A percentile compares a stretch with the other conserved stretches of the same genome.
phyloP scores from a whole-genome alignment of 768 basidiomycete genomes.

The Leucosporidium yakuticum region DNA sequence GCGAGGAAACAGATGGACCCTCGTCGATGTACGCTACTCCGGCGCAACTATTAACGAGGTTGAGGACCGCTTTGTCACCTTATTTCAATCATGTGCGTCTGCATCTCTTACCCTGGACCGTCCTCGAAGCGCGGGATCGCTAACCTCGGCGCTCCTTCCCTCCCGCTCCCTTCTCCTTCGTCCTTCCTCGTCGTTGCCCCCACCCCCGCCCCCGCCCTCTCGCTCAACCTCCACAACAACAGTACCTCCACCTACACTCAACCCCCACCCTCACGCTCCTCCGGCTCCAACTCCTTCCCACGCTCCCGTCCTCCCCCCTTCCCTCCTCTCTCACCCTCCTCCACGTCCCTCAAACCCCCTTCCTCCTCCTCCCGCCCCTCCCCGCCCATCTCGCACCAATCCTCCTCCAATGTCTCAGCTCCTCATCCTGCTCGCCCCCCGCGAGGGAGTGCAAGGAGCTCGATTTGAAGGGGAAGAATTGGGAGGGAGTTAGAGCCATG shows the following conservation, averaged over 20 bases:
- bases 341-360: slow-evolving; percentile 18
- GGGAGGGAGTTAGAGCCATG: not conserved
- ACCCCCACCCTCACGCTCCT: not conserved
- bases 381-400: not conserved
- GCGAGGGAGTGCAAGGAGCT: not conserved
- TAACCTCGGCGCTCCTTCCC: too few species aligned
- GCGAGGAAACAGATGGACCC: slow-evolving; percentile 1
- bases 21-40: slow-evolving; percentile 2
- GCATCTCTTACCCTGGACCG: too few species aligned
- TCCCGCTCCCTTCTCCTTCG: too few species aligned
- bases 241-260: slow-evolving; percentile 13
- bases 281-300: slow-evolving; percentile 16
- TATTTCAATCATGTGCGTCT: slow-evolving; percentile 3
- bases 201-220: too few species aligned
- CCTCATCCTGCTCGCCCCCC: not conserved
- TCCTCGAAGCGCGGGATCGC: too few species aligned
- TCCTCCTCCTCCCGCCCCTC: slow-evolving; percentile 20
- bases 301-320: not conserved
- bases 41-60: not conserved
- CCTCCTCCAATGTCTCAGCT: slow-evolving; percentile 3
- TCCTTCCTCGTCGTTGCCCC: too few species aligned
- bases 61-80: not conserved
- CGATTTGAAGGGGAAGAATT: slow-evolving; percentile 3
- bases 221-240: not conserved
- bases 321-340: slow-evolving; percentile 6